These are phyloP conservation scores for Diphasiastrum complanatum DNA, from an alignment of 83 land plant genomes.

Conservation along the genomic window DNA sequence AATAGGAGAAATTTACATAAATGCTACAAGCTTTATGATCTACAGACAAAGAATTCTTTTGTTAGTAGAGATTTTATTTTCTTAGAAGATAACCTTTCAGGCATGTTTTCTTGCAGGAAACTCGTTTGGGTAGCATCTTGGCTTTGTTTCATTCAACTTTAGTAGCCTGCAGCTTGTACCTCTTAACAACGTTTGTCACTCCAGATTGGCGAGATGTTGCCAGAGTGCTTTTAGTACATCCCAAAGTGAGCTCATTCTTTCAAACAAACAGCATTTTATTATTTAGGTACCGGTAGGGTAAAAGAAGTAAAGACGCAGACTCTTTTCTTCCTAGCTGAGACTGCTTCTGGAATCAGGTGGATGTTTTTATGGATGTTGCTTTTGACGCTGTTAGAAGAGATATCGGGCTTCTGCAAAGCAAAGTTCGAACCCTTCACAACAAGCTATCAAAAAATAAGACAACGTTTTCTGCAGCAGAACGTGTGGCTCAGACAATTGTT, in stretches of 20 bases:
- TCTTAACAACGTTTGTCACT: conserved; percentile 28
- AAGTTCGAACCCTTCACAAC: conserved; percentile 38
- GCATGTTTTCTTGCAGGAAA: conserved; percentile 15
- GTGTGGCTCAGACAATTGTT: conserved; percentile 37
- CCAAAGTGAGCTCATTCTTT: conserved; percentile 14
- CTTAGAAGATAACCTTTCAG: background rate
- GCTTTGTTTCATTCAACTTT: conserved; percentile 29
- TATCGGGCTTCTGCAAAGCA: conserved; percentile 45
- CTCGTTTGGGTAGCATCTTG: conserved; percentile 29
- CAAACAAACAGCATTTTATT: too few species aligned
- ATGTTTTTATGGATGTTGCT: conserved; percentile 81
- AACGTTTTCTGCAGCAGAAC: conserved; percentile 37
- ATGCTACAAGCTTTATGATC: too few species aligned
- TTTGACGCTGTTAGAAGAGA: conserved; percentile 57
- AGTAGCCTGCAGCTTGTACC: conserved; percentile 29
- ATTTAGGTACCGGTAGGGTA: too few species aligned
- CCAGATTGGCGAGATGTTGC: conserved; percentile 32
- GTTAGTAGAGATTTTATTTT: background rate
- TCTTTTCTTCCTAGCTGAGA: too few species aligned
- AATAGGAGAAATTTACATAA: too few species aligned
- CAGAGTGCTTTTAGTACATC: conserved; percentile 27
- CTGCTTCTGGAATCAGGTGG: conserved; percentile 49
- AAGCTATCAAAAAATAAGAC: conserved; percentile 33
- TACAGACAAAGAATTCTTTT: too few species aligned
- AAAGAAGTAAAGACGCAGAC: too few species aligned